These are phyloP conservation scores for Naganishia randhawae DNA, from an alignment of 768 basidiomycete species.

Conservation along the genomic window DNA sequence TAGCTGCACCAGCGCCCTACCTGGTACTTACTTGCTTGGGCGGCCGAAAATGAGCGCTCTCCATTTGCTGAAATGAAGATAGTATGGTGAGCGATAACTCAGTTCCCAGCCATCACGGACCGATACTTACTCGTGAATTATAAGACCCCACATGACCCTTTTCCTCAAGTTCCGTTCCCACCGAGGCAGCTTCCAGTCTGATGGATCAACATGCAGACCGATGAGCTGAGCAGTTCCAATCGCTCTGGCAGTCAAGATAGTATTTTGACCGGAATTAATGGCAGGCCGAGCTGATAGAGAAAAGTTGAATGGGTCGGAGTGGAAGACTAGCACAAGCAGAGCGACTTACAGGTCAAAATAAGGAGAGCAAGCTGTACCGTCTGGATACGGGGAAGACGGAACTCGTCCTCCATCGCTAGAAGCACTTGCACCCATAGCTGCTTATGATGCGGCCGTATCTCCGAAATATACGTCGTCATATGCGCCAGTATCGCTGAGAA, in stretches of 20 bases:
- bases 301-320: slow-evolving; percentile 9
- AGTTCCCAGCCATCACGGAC: too few relatives aligned
- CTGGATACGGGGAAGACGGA: slow-evolving; percentile 34
- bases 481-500: slow-evolving; percentile 34
- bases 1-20: not conserved
- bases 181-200: slow-evolving; percentile 32
- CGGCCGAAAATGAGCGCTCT: slow-evolving; percentile 27
- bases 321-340: slow-evolving; percentile 15
- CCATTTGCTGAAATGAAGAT: slow-evolving; percentile 17
- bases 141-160: slow-evolving; percentile 32
- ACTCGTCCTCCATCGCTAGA: slow-evolving; percentile 35
- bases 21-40: slow-evolving; percentile 24
- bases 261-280: slow-evolving; percentile 19
- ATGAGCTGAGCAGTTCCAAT: slow-evolving; percentile 35
- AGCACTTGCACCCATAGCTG: slow-evolving; percentile 31
- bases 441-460: slow-evolving; percentile 29
- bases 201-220: slow-evolving; percentile 34
- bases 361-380: slow-evolving; percentile 32
- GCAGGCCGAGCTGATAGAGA: slow-evolving; percentile 20
- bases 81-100: not conserved
- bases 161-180: slow-evolving; percentile 32
- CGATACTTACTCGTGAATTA: slow-evolving; percentile 28
- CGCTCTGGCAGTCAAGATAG: slow-evolving; percentile 27
- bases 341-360: slow-evolving; percentile 30
- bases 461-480: slow-evolving; percentile 31